Evolutionary conservation across 2,329 filamentous ascomycete genomes (phyloP), one percentile per base, ranked within the genome.

Genomic region (Paecilomyces variotii): DNA sequence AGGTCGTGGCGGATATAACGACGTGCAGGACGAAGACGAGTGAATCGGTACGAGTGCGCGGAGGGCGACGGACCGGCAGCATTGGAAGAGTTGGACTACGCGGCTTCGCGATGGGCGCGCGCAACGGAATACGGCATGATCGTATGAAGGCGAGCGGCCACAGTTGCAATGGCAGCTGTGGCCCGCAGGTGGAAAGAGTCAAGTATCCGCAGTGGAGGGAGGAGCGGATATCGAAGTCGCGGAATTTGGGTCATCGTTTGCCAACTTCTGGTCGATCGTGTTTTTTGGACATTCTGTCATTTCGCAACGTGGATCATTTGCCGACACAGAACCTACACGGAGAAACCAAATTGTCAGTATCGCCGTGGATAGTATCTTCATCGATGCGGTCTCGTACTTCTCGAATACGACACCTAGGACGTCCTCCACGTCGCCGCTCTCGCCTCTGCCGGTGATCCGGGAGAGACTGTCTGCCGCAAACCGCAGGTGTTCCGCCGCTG

Each of bases 361-460:
- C 52, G 39, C 24, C 19, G 55, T 49, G 49, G 56, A 65, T 56
- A 59, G 28, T 28, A 30, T 35, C 53, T 57, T 49, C 55, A 55
- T 53, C 54, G 56, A 51, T n/a, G 55, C 57, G 19, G 50, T 52
- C 50, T 84, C 84, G 80, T 78, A 96, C 90, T 96, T 97, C 74
- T 97, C 93, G 77, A 99, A 99, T 3, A 99, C 92, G 25, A 99
- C 92, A 0, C 94, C 94, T 52, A 99, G 77, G 6, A 99, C 90
- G 70, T 97, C 94, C 72, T 99, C 93, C 14, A 97, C 91, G 73
- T 97, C 93, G 2, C 91, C 90, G 49, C 83, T 84, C 66, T 91
- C 90, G 0, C 91, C 92, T 57, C 85, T 85, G 0, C 94, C 94
- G 0, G 91, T 97, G 66, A 97, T 96, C 59, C 86, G 85, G 1